These are phyloP conservation scores for Phytophthora macrochlamydospora DNA, from an alignment of 352 stramenopile genomes.

Conservation along the genomic window DNA sequence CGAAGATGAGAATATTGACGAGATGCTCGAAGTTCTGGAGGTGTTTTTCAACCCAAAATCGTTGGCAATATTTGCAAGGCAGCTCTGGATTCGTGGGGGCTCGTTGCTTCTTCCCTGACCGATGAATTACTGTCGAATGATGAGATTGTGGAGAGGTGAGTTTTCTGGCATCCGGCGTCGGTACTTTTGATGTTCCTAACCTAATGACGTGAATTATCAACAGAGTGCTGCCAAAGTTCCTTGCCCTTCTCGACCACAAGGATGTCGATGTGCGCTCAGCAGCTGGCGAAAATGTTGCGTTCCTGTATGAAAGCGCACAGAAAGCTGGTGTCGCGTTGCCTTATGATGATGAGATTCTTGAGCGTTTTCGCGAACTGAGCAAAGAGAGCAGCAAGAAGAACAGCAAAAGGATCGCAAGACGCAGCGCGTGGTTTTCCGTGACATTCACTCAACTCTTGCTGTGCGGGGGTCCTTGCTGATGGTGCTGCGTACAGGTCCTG, in stretches of 20 bases:
- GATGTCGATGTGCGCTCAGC: slow-evolving; percentile 84
- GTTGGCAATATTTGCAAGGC: slow-evolving; percentile 62
- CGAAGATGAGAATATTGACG: slow-evolving; percentile 77
- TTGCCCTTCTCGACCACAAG: slow-evolving; percentile 73
- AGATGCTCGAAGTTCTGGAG: slow-evolving; percentile 67
- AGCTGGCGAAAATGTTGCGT: slow-evolving; percentile 85
- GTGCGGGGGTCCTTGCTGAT: slow-evolving; percentile 32
- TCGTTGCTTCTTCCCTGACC: slow-evolving; percentile 65
- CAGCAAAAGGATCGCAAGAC: slow-evolving; percentile 91
- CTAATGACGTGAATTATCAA: slow-evolving; percentile 2
- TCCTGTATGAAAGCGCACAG: slow-evolving; percentile 75
- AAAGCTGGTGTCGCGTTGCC: slow-evolving; percentile 53
- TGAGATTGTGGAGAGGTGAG: slow-evolving; percentile 64
- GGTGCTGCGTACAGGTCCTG: background rate
- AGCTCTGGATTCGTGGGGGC: slow-evolving; percentile 76
- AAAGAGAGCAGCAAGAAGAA: slow-evolving; percentile 91
- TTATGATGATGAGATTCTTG: slow-evolving; percentile 71
- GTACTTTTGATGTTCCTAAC: background rate
- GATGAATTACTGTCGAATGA: slow-evolving; percentile 60
- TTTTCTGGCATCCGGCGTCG: background rate
- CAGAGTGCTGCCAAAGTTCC: slow-evolving; percentile 73
- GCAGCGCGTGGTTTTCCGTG: slow-evolving; percentile 83
- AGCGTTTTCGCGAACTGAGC: slow-evolving; percentile 78
- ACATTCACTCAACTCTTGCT: slow-evolving; percentile 80
- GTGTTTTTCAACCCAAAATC: slow-evolving; percentile 73